Evolutionary conservation across 257 asterid genomes (phyloP).

Genomic region (Vinca minor): DNA sequence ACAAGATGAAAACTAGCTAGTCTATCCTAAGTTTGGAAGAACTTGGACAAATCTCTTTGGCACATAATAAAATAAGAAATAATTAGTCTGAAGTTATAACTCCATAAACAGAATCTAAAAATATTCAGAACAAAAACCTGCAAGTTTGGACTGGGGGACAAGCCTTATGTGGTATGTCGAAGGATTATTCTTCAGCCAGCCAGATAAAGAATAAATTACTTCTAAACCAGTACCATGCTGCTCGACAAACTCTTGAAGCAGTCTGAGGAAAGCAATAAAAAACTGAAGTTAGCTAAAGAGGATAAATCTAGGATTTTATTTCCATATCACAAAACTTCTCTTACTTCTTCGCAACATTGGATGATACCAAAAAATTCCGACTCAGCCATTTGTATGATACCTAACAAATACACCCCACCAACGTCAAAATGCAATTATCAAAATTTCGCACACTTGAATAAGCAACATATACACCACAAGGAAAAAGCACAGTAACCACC

Average conservation of each 20-base stretch:
- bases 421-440: not conserved
- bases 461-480: not conserved
- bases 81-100: not conserved
- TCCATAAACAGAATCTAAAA: not conserved
- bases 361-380: constrained; percentile 73
- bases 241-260: constrained; percentile 74
- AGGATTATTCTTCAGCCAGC: constrained; percentile 70
- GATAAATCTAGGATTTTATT: not conserved
- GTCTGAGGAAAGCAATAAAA: constrained; percentile 29
- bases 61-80: not conserved
- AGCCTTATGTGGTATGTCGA: constrained; percentile 63
- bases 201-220: constrained; percentile 67
- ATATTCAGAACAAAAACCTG: constrained; percentile 37
- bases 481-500: not conserved
- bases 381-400: constrained; percentile 99
- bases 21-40: not conserved
- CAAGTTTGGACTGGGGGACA: constrained; percentile 54
- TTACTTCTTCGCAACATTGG: constrained; percentile 88
- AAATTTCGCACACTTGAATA: not conserved
- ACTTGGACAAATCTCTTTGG: not conserved
- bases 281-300: not conserved
- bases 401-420: constrained; percentile 25
- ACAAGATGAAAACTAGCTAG: not conserved
- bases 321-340: not conserved
- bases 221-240: constrained; percentile 57